These are phyloP conservation scores for Eucalyptus sp. DNA, from an alignment of 345 rosid species.

Conservation along the genomic window DNA sequence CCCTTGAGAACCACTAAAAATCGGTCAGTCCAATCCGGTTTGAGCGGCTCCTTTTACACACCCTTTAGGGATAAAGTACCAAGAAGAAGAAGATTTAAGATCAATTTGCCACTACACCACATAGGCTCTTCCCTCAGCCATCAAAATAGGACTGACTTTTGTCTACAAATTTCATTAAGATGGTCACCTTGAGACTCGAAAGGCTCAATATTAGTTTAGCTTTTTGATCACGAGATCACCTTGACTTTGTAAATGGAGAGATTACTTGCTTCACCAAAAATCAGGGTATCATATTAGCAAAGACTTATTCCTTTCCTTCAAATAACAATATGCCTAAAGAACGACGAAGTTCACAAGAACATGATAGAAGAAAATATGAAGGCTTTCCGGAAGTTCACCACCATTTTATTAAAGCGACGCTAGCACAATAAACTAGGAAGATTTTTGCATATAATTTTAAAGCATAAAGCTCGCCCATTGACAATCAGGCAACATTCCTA, in stretches of 20 bases:
- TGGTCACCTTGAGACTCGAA: no score
- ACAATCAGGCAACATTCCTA: no score
- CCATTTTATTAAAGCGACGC: not conserved
- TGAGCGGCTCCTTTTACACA: rapidly evolving
- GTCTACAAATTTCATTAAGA: no score
- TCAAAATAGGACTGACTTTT: no score
- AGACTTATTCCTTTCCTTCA: not conserved
- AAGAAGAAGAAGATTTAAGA: no score
- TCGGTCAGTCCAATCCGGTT: no score
- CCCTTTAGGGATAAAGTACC: no score
- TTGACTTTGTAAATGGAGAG: not conserved
- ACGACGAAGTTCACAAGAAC: not conserved
- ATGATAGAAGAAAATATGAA: no score
- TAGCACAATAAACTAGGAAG: not conserved
- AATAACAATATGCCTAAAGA: not conserved
- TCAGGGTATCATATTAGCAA: not conserved
- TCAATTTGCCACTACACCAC: no score
- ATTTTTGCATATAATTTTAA: not conserved
- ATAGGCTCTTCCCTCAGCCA: no score
- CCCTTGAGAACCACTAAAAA: no score
- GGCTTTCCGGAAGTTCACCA: no score
- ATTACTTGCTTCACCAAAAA: not conserved
- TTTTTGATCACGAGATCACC: not conserved
- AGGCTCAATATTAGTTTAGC: not conserved
- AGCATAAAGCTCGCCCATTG: not conserved